Evolutionary conservation across 768 basidiomycete species (phyloP), one percentile per base, ranked within the genome.

Genomic region (Russula earlei): DNA sequence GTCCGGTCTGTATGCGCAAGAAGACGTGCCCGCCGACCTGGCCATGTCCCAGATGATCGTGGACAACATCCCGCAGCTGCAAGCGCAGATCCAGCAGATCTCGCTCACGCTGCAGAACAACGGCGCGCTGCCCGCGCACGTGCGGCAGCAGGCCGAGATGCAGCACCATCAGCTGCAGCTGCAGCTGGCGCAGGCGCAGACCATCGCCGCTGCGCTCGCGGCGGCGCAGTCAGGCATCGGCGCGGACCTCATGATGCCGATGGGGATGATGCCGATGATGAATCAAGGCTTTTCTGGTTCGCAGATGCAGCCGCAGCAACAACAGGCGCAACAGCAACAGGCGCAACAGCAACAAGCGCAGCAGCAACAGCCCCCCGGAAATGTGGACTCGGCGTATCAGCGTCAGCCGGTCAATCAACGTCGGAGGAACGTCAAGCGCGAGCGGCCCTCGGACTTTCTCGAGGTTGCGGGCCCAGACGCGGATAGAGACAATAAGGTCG

Each of bases 321-420:
- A 45, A 43, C 67, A 73, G 34, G 79, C 74, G 70, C 73, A 65
- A 29, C 78, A 75, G n/a, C 45, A 12, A 46, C 72, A 64, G 41
- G 77, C 74, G 75, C 41, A 36, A 3, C 49, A 45, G 5, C 24
- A 36, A 1, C 51, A 38, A 22, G 60, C 76, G 74, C 62, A 75
- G 76, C 55, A 86, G 77, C 66, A 78, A 59, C 84, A 87, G 64
- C 84, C 87, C 67, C 76, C 78, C 29, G 77, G 77, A 49, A 75
- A 77, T 6, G 81, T 83, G 65, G 89, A 91, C 59, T 91, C 88
- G 6, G 85, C 89, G n/a, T 91, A 92, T 67, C 90, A 92, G 67
- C 77, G 90, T 34, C 66, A 90, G 47, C 89, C 89, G 29, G 70
- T 92, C 52, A 91, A 91, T 64, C 89, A 87, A 64, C 77, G 89